phyloP scores from a whole-genome alignment of 352 stramenopile genomes.

The Globisporangium irregulare region DNA sequence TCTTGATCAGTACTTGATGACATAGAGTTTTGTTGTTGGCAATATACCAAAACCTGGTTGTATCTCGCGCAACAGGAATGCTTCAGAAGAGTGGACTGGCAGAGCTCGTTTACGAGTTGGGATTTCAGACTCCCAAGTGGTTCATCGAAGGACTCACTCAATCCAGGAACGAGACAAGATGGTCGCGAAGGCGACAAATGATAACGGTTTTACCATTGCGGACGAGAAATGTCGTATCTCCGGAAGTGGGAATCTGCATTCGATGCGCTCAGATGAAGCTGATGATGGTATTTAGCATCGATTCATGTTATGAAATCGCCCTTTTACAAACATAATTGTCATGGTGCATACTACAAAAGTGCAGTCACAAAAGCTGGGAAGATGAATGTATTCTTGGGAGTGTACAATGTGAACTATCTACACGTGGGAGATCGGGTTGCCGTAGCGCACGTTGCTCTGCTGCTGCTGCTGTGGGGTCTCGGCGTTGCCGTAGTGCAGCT shows the following conservation, averaged over 20 bases:
- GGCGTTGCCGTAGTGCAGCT: neutral
- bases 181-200: too few species aligned
- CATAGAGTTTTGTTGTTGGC: neutral
- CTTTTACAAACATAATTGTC: too few species aligned
- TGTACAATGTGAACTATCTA: slow-evolving; percentile 1
- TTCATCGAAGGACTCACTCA: too few species aligned
- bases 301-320: too few species aligned
- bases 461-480: slow-evolving; percentile 15
- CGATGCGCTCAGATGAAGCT: neutral
- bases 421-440: slow-evolving; percentile 17
- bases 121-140: too few species aligned
- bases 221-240: neutral
- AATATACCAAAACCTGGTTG: neutral
- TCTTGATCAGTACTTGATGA: too few species aligned
- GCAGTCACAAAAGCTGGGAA: neutral
- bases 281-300: neutral
- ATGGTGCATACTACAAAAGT: neutral
- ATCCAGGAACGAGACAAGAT: too few species aligned
- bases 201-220: neutral
- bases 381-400: neutral
- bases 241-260: neutral
- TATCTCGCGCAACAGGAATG: neutral
- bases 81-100: neutral
- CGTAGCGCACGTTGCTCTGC: slow-evolving; percentile 11
- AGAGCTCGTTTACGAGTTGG: too few species aligned